Evolutionary conservation across 1,284 basidiomycete genomes (phyloP), one percentile per base, ranked within the genome.

Genomic region (Marasmius sp.): DNA sequence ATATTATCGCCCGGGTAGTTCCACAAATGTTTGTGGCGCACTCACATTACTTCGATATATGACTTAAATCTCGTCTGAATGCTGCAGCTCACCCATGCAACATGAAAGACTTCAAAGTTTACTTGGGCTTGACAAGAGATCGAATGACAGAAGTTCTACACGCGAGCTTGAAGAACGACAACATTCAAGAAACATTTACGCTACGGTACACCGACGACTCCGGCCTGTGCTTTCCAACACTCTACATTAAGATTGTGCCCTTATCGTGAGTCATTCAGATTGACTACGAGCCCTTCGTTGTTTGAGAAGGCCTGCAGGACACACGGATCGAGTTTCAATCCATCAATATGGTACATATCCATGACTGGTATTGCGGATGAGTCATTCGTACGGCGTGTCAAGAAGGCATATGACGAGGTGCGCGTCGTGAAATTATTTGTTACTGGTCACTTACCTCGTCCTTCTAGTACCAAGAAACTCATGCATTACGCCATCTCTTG

Each of bases 31-130:
- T 69, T 61, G 83, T 71, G n/a, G 33, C 18, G 37, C 48, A n/a
- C 45, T 41, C 20, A 53, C 55, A 22, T 59, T 18, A 22, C 4
- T 37, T 54, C 53, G 8, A 53, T 18, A 57, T 49, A 22, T 57
- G 36, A 51, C 54, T 52, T 52, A 49, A 37, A 14, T n/a, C 57
- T 47, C n/a, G 34, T 66, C 10, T 12, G 20, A 8, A 33, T 36
- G 7, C 38, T 47, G 20, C 61, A 91, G 87, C 79, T 18, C 91
- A 93, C 71, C 90, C 90, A 45, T 93, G 91, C 70, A 93, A 91
- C 68, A 87, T 91, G 85, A 91, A 91, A 70, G 88, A 91, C 57
- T 89, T 93, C 77, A 88, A 87, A 70, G 69, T 93, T 6, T 85
- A 83, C 64, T 81, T 87, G 37, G 91, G 91, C 3, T 73, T 82